Evolutionary conservation across 2,329 filamentous ascomycete species (phyloP), one percentile per base, ranked within the genome.

Genomic region (Penicillium frequentans): DNA sequence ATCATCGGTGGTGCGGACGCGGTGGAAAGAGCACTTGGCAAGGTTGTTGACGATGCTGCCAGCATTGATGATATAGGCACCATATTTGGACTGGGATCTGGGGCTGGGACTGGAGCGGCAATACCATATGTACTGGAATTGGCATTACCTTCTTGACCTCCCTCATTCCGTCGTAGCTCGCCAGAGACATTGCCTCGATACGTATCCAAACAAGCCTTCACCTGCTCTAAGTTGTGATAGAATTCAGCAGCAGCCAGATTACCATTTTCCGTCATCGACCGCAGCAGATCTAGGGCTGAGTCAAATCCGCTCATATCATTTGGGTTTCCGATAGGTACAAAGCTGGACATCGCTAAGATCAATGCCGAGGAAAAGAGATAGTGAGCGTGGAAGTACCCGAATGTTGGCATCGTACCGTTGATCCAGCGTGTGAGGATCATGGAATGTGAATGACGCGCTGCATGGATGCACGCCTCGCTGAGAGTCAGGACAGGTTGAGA

Each of bases 331-430:
- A 72, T 68, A 1, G 70, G 68, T 2, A 73, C 66, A 48, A 74
- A 71, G 52, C 64, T 70, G 24, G 73, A 74, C 64, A 75, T 73
- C 46, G 70, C 72, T 7, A 76, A 63, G n/a, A 74, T 70, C 0
- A 74, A 58, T 1, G 73, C 71, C 0, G 73, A 70, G 19, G 73
- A 74, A 54, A 76, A 76, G 24, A 76, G 70, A 42, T 75, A 75
- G 58, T 75, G 73, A 0, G 73, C 71, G 57, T 76, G 72, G 57
- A 74, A 76, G 63, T 74, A 76, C 27, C 73, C 74, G 57, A 74
- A 76, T 9, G 72, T 69, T 0, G 73, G 72, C 24, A 75, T 66
- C 10, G 72, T 70, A 21, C 72, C 73, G 56, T 74, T 73, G 47
- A 75, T 73, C 71, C 71, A 76, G 33, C 71, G 66, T 4, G 70